Evolutionary conservation across 257 asterid species (phyloP), one percentile per base, ranked within the genome.

Genomic region (Gynochthodes officinalis): DNA sequence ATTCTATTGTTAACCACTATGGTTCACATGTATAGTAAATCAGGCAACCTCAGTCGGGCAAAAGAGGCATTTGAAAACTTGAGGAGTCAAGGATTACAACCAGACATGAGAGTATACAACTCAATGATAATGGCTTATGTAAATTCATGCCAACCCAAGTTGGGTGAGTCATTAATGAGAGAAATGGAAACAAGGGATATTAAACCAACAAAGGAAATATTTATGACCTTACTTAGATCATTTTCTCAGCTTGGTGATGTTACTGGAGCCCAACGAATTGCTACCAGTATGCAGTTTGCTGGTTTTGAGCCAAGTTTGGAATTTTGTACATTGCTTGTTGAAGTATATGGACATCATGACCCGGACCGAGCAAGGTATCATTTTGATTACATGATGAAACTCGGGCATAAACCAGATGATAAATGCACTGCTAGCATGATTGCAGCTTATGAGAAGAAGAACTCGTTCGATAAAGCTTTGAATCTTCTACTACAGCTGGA

Each of bases 341-440:
- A 91, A 82, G 95, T 89, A 58, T 85, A 6, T 75, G 89, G 75
- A 42, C 73, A 77, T 1, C 82, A 85, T 57, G 44, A 83, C 12
- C 69, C 73, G 16, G 80, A 76, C 27, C 71, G 59, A 9, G 96
- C 98, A 44, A 73, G 86, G 80, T 23, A 16, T 33, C 67, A 69
- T 75, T 94, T 94, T 57, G 87, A 83, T 70, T 62, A 74, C 81
- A 84, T 94, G 82, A 77, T 73, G 23, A 85, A 71, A 69, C 82
- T 86, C 11, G 95, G 97, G 66, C 77, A 72, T 79, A 87, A 83
- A 82, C 99, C 99, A 3, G 96, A 91, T 70, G 98, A 94, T 65
- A 85, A 82, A 75, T 87, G 92, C 79, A 86, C 84, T 9, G 91
- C 97, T 64, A 69, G 71, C 79, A 76, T 91, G 85, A 75, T 94